Evolutionary conservation across 2,329 filamentous ascomycete species (phyloP), one percentile per base, ranked within the genome.

Genomic region (Pseudocercospora vitis): DNA sequence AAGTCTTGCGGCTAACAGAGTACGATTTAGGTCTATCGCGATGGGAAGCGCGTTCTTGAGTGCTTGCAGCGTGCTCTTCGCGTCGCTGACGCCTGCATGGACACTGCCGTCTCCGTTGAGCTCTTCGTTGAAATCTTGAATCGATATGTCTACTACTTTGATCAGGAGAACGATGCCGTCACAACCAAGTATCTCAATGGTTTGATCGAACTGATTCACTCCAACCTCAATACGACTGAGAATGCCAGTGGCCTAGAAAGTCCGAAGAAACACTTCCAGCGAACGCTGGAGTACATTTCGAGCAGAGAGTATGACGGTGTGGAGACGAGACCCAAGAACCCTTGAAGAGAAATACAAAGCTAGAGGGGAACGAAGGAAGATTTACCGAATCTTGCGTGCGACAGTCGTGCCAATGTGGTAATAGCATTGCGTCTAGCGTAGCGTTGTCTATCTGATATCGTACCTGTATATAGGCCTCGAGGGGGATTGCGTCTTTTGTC

Each of bases 71-170:
- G 94, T 52, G 94, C 94, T 8, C 84, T 99, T 7, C 87, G 95
- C 29, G 95, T 99, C 23, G 95, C 94, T 2, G 94, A 99, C 73
- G 95, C 94, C 5, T 99, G 94, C 76, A 99, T 99, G 94, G 95
- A 99, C 73, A 94, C 91, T 6, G 90, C 91, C 5, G 91, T 96
- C 3, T 96, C 91, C 2, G 94, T 99, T 42, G 95, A 99, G 74
- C 81, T 99, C 45, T 99, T 99, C 73, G 92, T 99, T 53, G 94
- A 99, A 75, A 99, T 99, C 59, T 77, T 99, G 52, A 96, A 99
- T 72, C 85, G 94, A 72, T 99, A 99, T 70, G 91, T 97, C 49
- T 99, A 99, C 73, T 99, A 97, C 77, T 99, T 96, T 76, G 94
- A 99, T 73, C 92, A 99, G 72, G 90, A 96, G 70, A 99, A 99